Evolutionary conservation across 2,329 filamentous ascomycete genomes (phyloP).

Genomic region (Pseudonectria foliicola): DNA sequence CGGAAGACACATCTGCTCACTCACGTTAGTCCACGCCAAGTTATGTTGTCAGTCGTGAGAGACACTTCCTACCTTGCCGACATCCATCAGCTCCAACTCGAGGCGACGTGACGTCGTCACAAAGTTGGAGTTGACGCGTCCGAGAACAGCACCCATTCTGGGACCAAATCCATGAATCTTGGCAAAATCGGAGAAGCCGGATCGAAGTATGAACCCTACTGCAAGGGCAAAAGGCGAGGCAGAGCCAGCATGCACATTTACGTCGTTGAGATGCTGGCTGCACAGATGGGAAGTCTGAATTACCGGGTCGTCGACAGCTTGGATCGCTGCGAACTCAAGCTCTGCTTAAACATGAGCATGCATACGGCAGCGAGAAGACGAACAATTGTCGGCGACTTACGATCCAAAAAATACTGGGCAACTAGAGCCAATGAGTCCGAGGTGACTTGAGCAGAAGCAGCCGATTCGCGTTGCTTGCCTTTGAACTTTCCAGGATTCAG

Average conservation of each 20-base stretch:
- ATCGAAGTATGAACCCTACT: constrained; percentile 29
- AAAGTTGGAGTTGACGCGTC: constrained; percentile 28
- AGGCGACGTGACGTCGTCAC: constrained; percentile 37
- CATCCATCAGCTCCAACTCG: constrained; percentile 45
- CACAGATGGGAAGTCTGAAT: constrained; percentile 35
- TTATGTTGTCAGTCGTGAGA: background rate
- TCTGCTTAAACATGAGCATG: constrained; percentile 27
- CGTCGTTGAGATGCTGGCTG: constrained; percentile 33
- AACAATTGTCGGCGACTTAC: constrained; percentile 23
- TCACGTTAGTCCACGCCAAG: constrained; percentile 9
- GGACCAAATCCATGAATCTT: constrained; percentile 24
- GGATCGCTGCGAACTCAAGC: constrained; percentile 38
- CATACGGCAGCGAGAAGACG: background rate
- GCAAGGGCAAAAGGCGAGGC: constrained; percentile 30
- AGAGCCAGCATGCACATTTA: constrained; percentile 15
- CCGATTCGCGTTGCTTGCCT: constrained; percentile 34
- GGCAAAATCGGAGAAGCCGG: constrained; percentile 29
- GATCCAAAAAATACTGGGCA: constrained; percentile 44
- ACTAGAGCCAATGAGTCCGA: constrained; percentile 34
- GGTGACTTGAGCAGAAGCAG: constrained; percentile 20
- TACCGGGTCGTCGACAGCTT: constrained; percentile 19
- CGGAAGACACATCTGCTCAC: constrained; percentile 29
- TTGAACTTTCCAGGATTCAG: constrained; percentile 27
- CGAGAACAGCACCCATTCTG: constrained; percentile 29
- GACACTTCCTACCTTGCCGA: constrained; percentile 39